phyloP scores from a whole-genome alignment of 2,329 filamentous ascomycete genomes.

The Dactylonectria macrodidyma region DNA sequence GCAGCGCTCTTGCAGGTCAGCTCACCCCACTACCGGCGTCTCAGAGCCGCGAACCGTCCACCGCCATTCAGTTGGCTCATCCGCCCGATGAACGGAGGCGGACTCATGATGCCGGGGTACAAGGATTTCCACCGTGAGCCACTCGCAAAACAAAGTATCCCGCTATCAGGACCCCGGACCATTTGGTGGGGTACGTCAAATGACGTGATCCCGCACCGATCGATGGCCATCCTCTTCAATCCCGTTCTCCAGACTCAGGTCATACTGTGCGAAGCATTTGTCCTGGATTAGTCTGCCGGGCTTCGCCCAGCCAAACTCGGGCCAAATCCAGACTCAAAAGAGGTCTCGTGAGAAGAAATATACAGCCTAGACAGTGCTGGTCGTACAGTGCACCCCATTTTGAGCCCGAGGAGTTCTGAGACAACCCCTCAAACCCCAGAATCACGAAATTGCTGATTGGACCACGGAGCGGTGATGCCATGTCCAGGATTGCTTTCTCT shows the following conservation, averaged over 20 bases:
- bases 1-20: conserved; percentile 27
- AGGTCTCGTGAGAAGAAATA: background rate
- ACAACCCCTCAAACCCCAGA: conserved; percentile 20
- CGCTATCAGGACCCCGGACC: conserved; percentile 36
- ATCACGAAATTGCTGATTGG: conserved; percentile 37
- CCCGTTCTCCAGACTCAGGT: conserved; percentile 16
- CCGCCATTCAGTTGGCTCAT: conserved; percentile 44
- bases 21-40: conserved; percentile 7
- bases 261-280: conserved; percentile 38
- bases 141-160: conserved; percentile 28
- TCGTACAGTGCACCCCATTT: conserved; percentile 32
- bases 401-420: background rate
- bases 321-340: background rate
- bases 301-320: background rate
- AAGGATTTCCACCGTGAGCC: background rate
- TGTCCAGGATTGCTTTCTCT: conserved; percentile 40
- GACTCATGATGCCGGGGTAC: conserved; percentile 36
- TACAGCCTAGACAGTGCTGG: conserved; percentile 35
- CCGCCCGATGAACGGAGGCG: conserved; percentile 45
- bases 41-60: conserved; percentile 34
- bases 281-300: background rate
- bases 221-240: conserved; percentile 39
- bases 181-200: conserved; percentile 40
- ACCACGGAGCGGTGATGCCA: conserved; percentile 31
- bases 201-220: conserved; percentile 48